Conservation (phyloP, 345 rosid genomes). For the Combretum micranthum region DNA sequence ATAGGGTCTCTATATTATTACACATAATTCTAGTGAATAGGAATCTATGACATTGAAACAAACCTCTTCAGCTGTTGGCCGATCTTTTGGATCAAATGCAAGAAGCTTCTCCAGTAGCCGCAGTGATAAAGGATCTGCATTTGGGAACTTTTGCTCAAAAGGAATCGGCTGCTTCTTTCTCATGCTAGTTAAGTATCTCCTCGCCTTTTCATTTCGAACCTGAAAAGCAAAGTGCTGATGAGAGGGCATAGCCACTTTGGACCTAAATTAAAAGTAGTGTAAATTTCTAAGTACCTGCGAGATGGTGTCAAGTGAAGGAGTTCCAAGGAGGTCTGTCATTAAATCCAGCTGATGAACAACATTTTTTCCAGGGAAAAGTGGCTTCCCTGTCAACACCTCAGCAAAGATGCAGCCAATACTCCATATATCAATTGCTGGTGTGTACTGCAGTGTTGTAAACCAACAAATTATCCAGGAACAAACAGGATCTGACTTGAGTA, state of each 20-base stretch:
- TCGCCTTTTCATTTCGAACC: conserved; percentile 95
- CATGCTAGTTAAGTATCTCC: conserved; percentile 91
- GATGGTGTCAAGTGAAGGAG: conserved; percentile 86
- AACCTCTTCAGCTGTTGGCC: conserved; percentile 93
- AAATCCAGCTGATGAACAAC: conserved; percentile 95
- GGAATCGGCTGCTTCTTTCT: conserved; percentile 78
- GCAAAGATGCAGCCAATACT: conserved; percentile 98
- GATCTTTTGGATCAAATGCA: conserved; percentile 88
- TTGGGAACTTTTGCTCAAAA: conserved; percentile 69
- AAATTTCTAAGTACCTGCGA: conserved; percentile 43
- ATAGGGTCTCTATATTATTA: background rate
- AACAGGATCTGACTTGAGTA: background rate
- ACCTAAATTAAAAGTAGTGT: background rate
- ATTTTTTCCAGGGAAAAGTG: conserved; percentile 91
- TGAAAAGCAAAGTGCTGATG: conserved; percentile 11
- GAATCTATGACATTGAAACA: conserved; percentile 1
- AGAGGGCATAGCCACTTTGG: background rate
- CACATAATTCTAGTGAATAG: background rate
- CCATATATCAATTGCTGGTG: conserved; percentile 97
- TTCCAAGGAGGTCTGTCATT: conserved; percentile 95
- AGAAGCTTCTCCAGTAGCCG: conserved; percentile 67
- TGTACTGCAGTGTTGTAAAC: conserved; percentile 54
- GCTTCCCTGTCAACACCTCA: conserved; percentile 81
- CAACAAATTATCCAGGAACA: background rate
- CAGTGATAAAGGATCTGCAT: conserved; percentile 76